phyloP scores from a whole-genome alignment of 1,284 basidiomycete species.

The Trametes versicolor region DNA sequence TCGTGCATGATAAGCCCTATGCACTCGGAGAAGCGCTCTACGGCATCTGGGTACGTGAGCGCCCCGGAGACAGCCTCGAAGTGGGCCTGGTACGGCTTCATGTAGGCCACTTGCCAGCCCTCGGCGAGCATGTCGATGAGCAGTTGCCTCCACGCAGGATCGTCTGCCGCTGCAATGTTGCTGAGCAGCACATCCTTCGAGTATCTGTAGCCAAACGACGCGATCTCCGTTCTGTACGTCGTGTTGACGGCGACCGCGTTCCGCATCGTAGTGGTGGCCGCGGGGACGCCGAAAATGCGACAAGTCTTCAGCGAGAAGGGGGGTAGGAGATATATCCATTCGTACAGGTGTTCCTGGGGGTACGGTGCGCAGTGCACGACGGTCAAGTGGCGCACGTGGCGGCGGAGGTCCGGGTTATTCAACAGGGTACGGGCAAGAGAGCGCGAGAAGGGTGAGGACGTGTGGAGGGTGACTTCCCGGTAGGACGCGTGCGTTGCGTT shows the following conservation, averaged over 20 bases:
- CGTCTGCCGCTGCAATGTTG: not conserved
- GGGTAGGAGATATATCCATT: too few species aligned
- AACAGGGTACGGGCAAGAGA: constrained; percentile 4
- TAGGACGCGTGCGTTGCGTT: constrained; percentile 6
- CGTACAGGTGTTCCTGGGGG: not conserved
- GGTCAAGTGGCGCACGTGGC: not conserved
- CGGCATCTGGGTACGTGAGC: not conserved
- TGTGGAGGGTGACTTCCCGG: not conserved
- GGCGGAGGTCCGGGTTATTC: not conserved
- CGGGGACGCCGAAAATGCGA: not conserved
- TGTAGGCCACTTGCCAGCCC: not conserved
- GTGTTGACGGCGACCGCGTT: not conserved
- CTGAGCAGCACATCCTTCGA: not conserved
- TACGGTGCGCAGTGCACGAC: constrained; percentile 6
- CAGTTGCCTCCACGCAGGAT: not conserved
- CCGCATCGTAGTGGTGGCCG: not conserved
- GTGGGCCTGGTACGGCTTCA: not conserved
- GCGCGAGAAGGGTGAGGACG: not conserved
- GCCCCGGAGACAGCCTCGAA: not conserved
- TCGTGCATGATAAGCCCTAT: not conserved
- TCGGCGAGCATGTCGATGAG: not conserved
- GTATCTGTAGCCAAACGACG: not conserved
- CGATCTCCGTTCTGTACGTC: not conserved
- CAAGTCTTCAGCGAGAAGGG: not conserved
- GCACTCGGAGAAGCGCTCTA: not conserved